These are phyloP conservation scores for Fusarium lateritium DNA, from an alignment of 2,329 filamentous ascomycete genomes.

Conservation along the genomic window DNA sequence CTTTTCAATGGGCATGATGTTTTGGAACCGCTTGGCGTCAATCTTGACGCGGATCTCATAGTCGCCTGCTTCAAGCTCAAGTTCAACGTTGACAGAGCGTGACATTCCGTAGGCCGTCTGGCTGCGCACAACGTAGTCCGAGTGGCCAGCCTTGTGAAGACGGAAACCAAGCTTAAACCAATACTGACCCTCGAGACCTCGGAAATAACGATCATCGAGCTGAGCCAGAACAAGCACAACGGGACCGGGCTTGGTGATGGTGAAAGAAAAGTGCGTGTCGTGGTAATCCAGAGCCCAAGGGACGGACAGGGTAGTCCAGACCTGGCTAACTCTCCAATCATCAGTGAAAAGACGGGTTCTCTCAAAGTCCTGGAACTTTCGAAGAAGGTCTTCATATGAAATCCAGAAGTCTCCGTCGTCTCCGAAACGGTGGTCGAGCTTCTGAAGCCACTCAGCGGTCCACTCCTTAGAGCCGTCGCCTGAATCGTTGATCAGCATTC, in stretches of 20 bases:
- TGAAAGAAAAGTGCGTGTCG: constrained; percentile 67
- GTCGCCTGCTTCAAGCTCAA: constrained; percentile 79
- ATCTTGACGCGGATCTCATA: constrained; percentile 85
- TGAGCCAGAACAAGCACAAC: constrained; percentile 71
- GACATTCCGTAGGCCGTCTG: constrained; percentile 72
- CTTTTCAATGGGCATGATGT: constrained; percentile 71
- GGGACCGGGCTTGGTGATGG: constrained; percentile 62
- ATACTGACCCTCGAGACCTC: constrained; percentile 71
- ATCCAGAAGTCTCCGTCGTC: constrained; percentile 80
- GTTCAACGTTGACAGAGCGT: constrained; percentile 82
- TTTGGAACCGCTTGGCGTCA: constrained; percentile 72
- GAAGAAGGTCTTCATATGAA: constrained; percentile 70
- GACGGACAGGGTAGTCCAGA: constrained; percentile 67
- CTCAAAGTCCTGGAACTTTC: constrained; percentile 71
- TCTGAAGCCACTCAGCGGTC: constrained; percentile 83
- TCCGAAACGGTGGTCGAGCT: constrained; percentile 80
- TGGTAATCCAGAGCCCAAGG: constrained; percentile 71
- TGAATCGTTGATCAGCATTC: constrained; percentile 42
- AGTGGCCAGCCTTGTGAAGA: constrained; percentile 64
- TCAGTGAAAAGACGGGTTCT: constrained; percentile 70
- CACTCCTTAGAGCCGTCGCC: constrained; percentile 86
- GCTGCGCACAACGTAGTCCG: constrained; percentile 70
- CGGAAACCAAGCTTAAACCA: constrained; percentile 68
- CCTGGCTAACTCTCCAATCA: constrained; percentile 66
- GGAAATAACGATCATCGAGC: constrained; percentile 71